Base-by-base conservation (phyloP, 2,329 filamentous ascomycete species). In the Fusarium sp. region DNA sequence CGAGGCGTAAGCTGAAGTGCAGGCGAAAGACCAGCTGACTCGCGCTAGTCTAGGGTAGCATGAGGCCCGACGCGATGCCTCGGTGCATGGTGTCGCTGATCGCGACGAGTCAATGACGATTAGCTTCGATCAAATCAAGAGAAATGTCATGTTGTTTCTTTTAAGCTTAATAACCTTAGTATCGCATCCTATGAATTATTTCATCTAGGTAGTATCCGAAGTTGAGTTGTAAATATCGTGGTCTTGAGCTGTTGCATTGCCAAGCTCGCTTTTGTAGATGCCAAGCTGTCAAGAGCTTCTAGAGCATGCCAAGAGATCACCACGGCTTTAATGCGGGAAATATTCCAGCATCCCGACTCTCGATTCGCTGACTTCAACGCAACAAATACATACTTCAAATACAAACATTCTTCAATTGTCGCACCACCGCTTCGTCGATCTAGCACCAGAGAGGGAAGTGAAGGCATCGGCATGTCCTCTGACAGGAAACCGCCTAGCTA, bases 291-390 rank as follows among this genome's bases (percentile, higher is more conserved):
- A 58, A 33, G n/a, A 18, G 8, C 17, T 17, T 46, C 14, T 17
- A 31, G 17, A 40, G 36, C 40, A 24, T 58, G 62, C 62, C 62
- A 65, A 65, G 62, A 59, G 52, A 59, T 28, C 44, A 59, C 22
- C 13, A 11, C 52, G 62, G 62, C 15, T 65, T 40, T 63, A 63
- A n/a, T 36, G n/a, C 20, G 61, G 38, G 61, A 39, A 57, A 50
- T 64, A 36, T 31, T 18, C 24, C 36, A 8, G 42, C 36, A 15
- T 26, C 14, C 14, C n/a, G 15, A 13, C n/a, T 5, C 3, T 14
- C 1, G 2, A n/a, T 28, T 13, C 45, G 43, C 38, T 13, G 7
- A 11, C 42, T 44, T 5, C 31, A n/a, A 11, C 15, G 24, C 15
- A 28, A 33, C 28, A 31, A 13, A 11, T 10, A 10, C 28, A 31